Base-by-base conservation (phyloP, 164 flowering plant species). In the Vitis riparia region DNA sequence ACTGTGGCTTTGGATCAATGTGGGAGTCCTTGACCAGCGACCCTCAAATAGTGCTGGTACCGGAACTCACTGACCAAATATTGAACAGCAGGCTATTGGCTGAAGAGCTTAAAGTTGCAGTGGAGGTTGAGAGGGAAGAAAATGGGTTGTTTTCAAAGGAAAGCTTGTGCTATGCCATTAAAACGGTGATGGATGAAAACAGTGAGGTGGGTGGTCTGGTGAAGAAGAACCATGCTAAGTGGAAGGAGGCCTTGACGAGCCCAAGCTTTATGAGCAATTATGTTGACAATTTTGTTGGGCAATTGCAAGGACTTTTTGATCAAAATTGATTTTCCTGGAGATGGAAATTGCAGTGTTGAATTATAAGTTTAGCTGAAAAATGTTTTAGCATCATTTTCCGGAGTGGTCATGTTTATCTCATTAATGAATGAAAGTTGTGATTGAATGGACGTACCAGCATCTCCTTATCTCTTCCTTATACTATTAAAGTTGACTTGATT, bases 121-220 rank as follows among this genome's bases (percentile, higher is more conserved):
- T 86, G 58, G 89, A 82, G 65, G 82, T 88, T 32, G 81, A 81
- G 71, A 88, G 76, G 13, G 85, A 80, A 30, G 86, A 84, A 16
- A 82, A 83, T 59, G 86, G 89, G 48, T 58, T 68, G 74, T 88
- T 83, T 51, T 72, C 76, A 0, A 81, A 52, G 50, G 82, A 83
- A 7, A 74, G 79, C 4, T 77, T 82, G 11, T 68, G 78, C 50
- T 66, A 69, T 27, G 87, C 87, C 0, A 75, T 84, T 37, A 74
- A 51, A 67, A 51, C 59, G 50, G 84, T 74, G 29, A 86, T 83
- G 86, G 81, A 78, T 2, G 57, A 17, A 2, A 74, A 77, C 0
- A 79, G 76, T 67, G 77, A 78, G 30, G 16, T 76, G 9, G 85
- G 81, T 12, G 72, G 52, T 11, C 68, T 71, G 55, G 72, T 78